Evolutionary conservation across 2,329 filamentous ascomycete genomes (phyloP).

Genomic region (Salinomyces thailandicus): DNA sequence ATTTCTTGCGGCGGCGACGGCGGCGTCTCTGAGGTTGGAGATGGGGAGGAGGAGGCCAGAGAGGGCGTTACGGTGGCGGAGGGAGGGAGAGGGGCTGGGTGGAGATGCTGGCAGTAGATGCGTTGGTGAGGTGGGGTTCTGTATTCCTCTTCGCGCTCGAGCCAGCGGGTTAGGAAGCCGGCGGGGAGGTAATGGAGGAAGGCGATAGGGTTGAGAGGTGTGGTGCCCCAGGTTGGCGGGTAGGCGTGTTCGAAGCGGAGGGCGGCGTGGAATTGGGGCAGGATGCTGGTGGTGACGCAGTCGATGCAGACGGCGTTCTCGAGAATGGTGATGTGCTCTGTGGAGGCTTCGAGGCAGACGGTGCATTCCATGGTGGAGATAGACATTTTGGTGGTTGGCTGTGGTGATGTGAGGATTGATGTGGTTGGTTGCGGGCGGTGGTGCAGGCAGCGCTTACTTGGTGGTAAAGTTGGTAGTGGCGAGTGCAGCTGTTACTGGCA

Average conservation of each 20-base stretch:
- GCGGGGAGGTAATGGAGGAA: slow-evolving; percentile 1
- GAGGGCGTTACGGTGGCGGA: no score
- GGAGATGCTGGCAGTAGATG: slow-evolving; percentile 5
- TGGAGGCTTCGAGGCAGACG: slow-evolving; percentile 2
- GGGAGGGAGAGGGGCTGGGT: no score
- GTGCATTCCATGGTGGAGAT: no score
- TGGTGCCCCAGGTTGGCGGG: slow-evolving; percentile 4
- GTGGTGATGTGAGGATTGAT: no score
- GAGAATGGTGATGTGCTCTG: background rate
- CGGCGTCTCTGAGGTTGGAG: no score
- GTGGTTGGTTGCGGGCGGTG: no score
- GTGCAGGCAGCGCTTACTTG: no score
- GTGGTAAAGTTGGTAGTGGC: no score
- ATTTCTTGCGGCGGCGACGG: background rate
- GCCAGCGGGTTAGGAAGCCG: slow-evolving; percentile 1
- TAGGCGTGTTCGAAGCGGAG: slow-evolving; percentile 4
- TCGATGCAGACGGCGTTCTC: slow-evolving; percentile 2
- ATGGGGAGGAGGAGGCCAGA: no score
- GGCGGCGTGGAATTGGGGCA: slow-evolving; percentile 3
- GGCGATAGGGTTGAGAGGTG: slow-evolving; percentile 1
- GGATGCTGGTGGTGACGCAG: slow-evolving; percentile 4
- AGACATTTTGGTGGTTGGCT: no score
- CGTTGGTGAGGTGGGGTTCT: slow-evolving; percentile 1
- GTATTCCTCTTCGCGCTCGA: slow-evolving; percentile 4
- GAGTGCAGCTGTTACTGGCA: no score